Base-by-base conservation (phyloP, 768 basidiomycete genomes). In the Psilocybe cyanescens region DNA sequence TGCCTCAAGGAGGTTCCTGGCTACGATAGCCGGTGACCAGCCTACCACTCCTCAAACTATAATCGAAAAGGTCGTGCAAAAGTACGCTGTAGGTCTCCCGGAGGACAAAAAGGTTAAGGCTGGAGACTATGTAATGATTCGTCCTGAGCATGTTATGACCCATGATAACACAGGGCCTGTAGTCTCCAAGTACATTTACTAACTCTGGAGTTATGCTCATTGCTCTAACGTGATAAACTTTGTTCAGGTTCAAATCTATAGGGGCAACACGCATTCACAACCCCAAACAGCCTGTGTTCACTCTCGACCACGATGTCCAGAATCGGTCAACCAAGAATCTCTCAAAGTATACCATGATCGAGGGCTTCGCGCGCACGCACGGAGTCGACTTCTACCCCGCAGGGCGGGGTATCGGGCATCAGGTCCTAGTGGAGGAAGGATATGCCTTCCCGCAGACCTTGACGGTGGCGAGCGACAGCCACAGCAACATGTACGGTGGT, bases 121-220 rank as follows among this genome's bases (percentile, higher is more conserved):
- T 39, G 97, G 97, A 12, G 97, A 99, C 88, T 99, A 99, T 87
- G 95, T 99, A 41, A 99, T 98, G 96, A 97, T 99, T 77, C 87
- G 88, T 45, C 97, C 97, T 24, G 90, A 98, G 72, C 95, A 99
- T 84, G 95, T 98, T 67, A 96, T 96, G 94, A 96, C 94, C 8
- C 95, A 96, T 66, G 97, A 99, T 71, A 99, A 99, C 72, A 99
- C 97, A 11, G 97, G 95, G 0, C 97, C 97, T 6, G 96, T 99
- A 64, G 97, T 99, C 62, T 89, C 92, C 72, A 99, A 99, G 95
- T 95, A 71, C 71, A 90, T 80, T 11, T 11, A 8, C n/a, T 28
- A 49, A 55, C 35, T 19, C 47, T 62, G 49, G 53, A 44, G 47
- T 58, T 2, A 49, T 56, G 17, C 64, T 17, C 28, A 46, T 51